Evolutionary conservation across 2,329 filamentous ascomycete species (phyloP).

Genomic region (Fusarium sterilihyphosum): DNA sequence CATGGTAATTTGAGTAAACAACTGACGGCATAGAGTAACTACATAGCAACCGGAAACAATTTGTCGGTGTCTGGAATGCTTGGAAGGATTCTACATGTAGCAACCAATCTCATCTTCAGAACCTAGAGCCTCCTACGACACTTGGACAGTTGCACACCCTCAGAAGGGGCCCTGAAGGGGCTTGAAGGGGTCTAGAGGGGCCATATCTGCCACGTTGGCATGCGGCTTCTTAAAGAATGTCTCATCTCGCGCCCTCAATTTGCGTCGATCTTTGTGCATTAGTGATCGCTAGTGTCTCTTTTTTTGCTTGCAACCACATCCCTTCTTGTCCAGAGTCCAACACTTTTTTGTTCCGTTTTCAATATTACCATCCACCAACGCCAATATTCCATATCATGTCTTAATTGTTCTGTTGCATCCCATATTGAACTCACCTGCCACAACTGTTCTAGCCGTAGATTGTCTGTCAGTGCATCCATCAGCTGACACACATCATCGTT

Average conservation of each 20-base stretch:
- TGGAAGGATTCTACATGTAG: constrained; percentile 1
- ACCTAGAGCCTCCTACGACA: constrained; percentile 22
- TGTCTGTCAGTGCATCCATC: constrained; percentile 6
- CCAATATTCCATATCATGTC: not conserved
- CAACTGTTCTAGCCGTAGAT: not conserved
- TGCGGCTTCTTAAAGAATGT: constrained; percentile 16
- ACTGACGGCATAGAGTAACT: not conserved
- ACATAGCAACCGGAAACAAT: constrained; percentile 27
- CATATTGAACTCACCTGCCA: constrained; percentile 3
- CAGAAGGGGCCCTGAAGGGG: not conserved
- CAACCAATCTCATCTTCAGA: constrained; percentile 9
- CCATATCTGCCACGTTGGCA: constrained; percentile 30
- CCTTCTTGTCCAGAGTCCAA: not conserved
- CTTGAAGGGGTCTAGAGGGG: not conserved
- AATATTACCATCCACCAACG: not conserved
- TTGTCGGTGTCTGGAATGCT: constrained; percentile 21
- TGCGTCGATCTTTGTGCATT: constrained; percentile 23
- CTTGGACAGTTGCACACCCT: constrained; percentile 5
- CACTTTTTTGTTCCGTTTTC: not conserved
- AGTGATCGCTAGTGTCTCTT: constrained; percentile 16
- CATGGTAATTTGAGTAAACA: constrained; percentile 13
- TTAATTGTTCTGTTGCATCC: not conserved
- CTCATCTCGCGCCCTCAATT: constrained; percentile 28
- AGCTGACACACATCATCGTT: constrained; percentile 24
- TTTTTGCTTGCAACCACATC: constrained; percentile 7